Percentiles rank a stretch among this genome's conserved stretches.
These are phyloP conservation scores for Lithocarpus polystachyus DNA, from an alignment of 306 rosid genomes.

Conservation along the genomic window DNA sequence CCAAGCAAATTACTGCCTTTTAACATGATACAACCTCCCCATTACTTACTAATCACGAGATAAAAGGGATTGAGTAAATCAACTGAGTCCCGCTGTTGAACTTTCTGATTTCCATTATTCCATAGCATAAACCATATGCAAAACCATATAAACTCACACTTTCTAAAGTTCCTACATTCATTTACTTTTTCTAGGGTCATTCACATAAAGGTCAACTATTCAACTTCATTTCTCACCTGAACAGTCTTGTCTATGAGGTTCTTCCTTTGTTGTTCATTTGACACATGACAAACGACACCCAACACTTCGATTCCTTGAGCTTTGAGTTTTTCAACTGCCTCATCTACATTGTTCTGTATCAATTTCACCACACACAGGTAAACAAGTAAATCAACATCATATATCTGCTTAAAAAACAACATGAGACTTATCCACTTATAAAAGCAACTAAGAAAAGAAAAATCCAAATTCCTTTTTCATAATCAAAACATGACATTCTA, in stretches of 20 bases:
- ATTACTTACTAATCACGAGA: neutral
- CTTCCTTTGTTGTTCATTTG: constrained; percentile 75
- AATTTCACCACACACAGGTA: constrained; percentile 14
- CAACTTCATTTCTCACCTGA: constrained; percentile 41
- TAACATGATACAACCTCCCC: neutral
- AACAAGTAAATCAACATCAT: neutral
- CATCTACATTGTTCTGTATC: constrained; percentile 84
- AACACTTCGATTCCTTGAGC: constrained; percentile 67
- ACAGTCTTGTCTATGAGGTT: constrained; percentile 65
- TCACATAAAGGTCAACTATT: neutral
- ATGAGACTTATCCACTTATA: neutral
- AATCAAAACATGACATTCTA: too few species aligned
- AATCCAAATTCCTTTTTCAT: neutral
- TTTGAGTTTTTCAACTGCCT: constrained; percentile 65
- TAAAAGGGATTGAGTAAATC: neutral
- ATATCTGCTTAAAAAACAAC: too few species aligned
- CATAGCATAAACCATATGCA: neutral
- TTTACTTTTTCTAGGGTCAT: neutral
- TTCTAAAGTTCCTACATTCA: neutral
- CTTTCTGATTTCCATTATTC: neutral
- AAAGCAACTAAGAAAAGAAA: neutral
- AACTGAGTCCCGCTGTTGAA: neutral
- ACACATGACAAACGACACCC: constrained; percentile 85
- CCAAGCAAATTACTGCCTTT: neutral
- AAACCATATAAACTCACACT: neutral